These are phyloP conservation scores for Globisporangium abappressorium DNA, from an alignment of 352 stramenopile genomes.

Conservation along the genomic window DNA sequence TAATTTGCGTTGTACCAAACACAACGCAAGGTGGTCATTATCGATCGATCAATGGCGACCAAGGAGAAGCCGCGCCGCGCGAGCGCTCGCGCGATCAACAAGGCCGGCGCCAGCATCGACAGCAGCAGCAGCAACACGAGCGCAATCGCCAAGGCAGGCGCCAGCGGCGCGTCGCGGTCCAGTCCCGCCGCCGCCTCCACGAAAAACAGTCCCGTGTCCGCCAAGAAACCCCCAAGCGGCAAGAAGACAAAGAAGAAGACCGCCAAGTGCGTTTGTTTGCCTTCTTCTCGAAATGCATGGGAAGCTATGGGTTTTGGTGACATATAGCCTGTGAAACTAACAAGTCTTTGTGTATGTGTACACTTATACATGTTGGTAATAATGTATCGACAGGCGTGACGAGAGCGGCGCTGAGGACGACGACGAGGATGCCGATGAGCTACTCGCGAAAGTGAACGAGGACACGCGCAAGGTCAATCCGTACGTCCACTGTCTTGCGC, in stretches of 20 bases:
- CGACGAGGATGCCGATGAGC: conserved; percentile 30
- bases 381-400: background rate
- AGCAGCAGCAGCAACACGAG: background rate
- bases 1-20: background rate
- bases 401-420: conserved; percentile 19
- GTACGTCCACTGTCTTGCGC: conserved; percentile 4
- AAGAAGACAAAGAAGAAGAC: conserved; percentile 6
- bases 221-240: conserved; percentile 6
- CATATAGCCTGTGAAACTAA: background rate
- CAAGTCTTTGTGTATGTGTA: background rate
- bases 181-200: background rate
- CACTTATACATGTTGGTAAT: background rate
- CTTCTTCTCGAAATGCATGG: background rate
- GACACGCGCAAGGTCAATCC: conserved; percentile 38
- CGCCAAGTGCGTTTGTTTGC: background rate
- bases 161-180: background rate
- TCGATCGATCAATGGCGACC: conserved; percentile 1
- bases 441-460: conserved; percentile 41
- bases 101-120: conserved; percentile 11
- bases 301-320: background rate
- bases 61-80: conserved; percentile 6
- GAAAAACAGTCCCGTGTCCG: background rate
- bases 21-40: background rate
- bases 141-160: conserved; percentile 3
- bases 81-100: conserved; percentile 13